Percentiles rank a stretch among this genome's conserved stretches.
These are phyloP conservation scores for Cryphonectria parasitica DNA, from an alignment of 2,329 filamentous ascomycete species.

Conservation along the genomic window DNA sequence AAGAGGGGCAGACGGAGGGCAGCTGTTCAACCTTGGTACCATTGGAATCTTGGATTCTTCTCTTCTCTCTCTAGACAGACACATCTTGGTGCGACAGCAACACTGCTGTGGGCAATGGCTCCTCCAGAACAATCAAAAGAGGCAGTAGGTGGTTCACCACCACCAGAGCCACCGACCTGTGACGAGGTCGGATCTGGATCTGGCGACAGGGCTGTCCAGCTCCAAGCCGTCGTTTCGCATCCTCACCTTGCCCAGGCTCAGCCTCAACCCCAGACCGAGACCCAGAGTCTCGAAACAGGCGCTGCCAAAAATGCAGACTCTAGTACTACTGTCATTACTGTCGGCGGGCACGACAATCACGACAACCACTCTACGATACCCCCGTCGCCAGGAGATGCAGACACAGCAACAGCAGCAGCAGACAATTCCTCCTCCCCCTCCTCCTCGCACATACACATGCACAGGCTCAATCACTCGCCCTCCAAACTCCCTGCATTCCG, in stretches of 20 bases:
- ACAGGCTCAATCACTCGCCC: constrained; percentile 58
- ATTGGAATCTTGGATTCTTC: neutral
- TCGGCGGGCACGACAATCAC: neutral
- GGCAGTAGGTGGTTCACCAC: neutral
- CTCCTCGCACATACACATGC: constrained; percentile 41
- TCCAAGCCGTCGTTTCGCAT: neutral
- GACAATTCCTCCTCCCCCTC: neutral
- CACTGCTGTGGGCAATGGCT: constrained; percentile 20
- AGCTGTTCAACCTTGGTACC: constrained; percentile 8
- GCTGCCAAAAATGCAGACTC: neutral
- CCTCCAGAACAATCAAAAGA: constrained; percentile 8
- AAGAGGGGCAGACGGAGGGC: constrained; percentile 12
- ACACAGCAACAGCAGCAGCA: neutral
- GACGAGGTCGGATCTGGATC: constrained; percentile 17
- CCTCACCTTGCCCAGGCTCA: neutral
- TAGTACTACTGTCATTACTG: neutral
- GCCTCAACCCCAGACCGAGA: constrained; percentile 14
- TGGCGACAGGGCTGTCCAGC: constrained; percentile 15
- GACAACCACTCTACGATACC: neutral
- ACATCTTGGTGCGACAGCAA: constrained; percentile 8
- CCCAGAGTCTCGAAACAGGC: neutral
- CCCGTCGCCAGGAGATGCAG: neutral
- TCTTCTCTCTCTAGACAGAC: neutral
- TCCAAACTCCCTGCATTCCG: constrained; percentile 61
- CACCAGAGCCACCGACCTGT: constrained; percentile 11